Evolutionary conservation across 768 basidiomycete species (phyloP), one percentile per base, ranked within the genome.

Genomic region (Amanita thiersii): DNA sequence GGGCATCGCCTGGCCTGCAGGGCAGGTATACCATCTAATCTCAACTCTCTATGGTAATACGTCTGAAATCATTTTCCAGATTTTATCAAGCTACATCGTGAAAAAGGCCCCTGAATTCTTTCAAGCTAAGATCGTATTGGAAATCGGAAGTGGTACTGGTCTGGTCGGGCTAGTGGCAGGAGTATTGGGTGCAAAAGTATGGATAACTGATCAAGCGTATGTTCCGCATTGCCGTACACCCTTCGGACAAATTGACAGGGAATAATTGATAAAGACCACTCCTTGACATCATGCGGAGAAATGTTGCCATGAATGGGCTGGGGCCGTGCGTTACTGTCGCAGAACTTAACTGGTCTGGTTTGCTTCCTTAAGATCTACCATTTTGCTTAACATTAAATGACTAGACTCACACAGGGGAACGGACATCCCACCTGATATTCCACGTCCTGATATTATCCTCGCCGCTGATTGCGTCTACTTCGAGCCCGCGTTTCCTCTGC

Each of bases 391-490:
- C 39, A 26, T 40, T 18, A 24, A 20, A 46, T 17, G 23, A 11
- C 14, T 2, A 24, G 28, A 10, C 24, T 35, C 41, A 19, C 32
- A 32, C 45, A 89, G 87, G 91, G 91, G 87, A 18, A 65, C 69
- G 12, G 60, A 71, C 1, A 51, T 80, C 24, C 77, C 83, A 6
- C 20, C 50, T 50, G 30, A 65, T 63, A 53, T 77, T 31, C 64
- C 59, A 10, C 58, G 53, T 3, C 73, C 80, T 4, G 78, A 87
- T 53, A 39, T 94, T 18, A 72, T 97, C 44, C 73, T 97, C 3
- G 89, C 87, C 1, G 92, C 92, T 1, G 92, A 97, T 55, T 97
- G 92, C 51, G 91, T 97, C 6, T 97, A 97, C 64, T 91, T 89
- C 49, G 92, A 96, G 60, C 88, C 90, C 9, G 80, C 88, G 0